A percentile compares a stretch with the other conserved stretches of the same genome.
phyloP scores from a whole-genome alignment of 495 filamentous ascomycete genomes.

The Bacidia rubella region DNA sequence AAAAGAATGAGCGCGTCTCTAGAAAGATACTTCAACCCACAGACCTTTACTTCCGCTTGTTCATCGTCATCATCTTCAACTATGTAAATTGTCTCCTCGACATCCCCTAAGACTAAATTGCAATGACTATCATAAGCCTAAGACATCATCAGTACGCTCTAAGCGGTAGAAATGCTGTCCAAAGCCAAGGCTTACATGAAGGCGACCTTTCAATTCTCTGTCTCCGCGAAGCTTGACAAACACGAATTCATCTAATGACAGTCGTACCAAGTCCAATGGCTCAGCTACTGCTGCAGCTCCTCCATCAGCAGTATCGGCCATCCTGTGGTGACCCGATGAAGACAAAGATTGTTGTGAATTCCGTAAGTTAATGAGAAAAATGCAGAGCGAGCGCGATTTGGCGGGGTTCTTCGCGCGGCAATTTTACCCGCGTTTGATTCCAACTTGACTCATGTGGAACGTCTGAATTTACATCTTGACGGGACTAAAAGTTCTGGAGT shows the following conservation, averaged over 20 bases:
- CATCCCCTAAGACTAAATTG: slow-evolving; percentile 94
- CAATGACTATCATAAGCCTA: slow-evolving; percentile 98
- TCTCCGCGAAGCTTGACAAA: slow-evolving; percentile 95
- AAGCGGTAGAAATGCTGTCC: background rate
- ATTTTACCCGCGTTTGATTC: slow-evolving; percentile 4
- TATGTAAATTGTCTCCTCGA: slow-evolving; percentile 91
- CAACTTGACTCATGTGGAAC: background rate
- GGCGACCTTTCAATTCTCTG: slow-evolving; percentile 82
- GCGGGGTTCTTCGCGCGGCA: slow-evolving; percentile 3
- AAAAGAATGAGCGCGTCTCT: slow-evolving; percentile 18
- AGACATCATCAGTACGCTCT: slow-evolving; percentile 2
- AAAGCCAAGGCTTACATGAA: slow-evolving; percentile 56
- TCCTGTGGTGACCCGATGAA: slow-evolving; percentile 20
- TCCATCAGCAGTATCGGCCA: slow-evolving; percentile 63
- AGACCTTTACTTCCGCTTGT: slow-evolving; percentile 35
- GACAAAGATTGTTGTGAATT: background rate
- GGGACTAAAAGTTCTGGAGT: too few relatives aligned
- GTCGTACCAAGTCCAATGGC: slow-evolving; percentile 85
- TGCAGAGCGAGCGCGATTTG: background rate
- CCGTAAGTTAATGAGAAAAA: background rate
- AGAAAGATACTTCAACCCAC: slow-evolving; percentile 10
- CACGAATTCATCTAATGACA: slow-evolving; percentile 88
- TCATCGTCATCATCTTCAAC: slow-evolving; percentile 72
- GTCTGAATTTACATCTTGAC: too few relatives aligned
- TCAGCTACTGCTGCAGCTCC: slow-evolving; percentile 54